These are phyloP conservation scores for Nakazawaea ishiwadae DNA, from an alignment of 805 yeast genomes.

Conservation along the genomic window DNA sequence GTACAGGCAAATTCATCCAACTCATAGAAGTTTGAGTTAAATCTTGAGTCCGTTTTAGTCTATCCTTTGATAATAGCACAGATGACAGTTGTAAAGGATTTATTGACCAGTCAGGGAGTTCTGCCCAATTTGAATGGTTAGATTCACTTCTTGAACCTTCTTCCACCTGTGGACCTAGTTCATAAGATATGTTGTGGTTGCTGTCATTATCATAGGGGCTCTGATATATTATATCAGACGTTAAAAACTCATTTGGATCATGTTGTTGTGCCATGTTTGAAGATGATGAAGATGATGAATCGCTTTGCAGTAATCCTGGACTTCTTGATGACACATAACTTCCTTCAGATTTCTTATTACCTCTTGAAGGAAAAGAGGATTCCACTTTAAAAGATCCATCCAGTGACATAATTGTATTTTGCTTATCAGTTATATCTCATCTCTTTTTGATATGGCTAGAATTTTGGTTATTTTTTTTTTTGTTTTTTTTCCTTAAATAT, in stretches of 20 bases:
- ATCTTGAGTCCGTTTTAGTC: too few species aligned
- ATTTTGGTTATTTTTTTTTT: too few species aligned
- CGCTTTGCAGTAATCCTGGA: too few species aligned
- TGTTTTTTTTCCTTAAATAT: too few species aligned
- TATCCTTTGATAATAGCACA: not conserved
- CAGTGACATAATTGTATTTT: not conserved
- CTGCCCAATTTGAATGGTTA: constrained; percentile 7
- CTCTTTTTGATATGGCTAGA: too few species aligned
- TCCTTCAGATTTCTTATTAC: too few species aligned
- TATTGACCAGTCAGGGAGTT: constrained; percentile 9
- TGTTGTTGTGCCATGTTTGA: too few species aligned
- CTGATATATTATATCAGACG: not conserved
- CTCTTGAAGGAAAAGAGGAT: not conserved
- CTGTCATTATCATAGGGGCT: not conserved
- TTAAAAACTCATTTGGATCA: not conserved
- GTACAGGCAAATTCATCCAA: constrained; percentile 7
- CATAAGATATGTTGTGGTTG: constrained; percentile 8
- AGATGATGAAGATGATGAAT: too few species aligned
- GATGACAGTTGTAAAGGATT: not conserved
- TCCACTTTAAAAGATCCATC: not conserved
- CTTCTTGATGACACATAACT: too few species aligned
- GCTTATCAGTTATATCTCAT: not conserved
- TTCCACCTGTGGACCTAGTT: constrained; percentile 20
- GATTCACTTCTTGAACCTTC: constrained; percentile 14
- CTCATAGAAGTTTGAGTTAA: not conserved